Evolutionary conservation across 306 rosid genomes (phyloP).

Genomic region (Prunus fruticosa): DNA sequence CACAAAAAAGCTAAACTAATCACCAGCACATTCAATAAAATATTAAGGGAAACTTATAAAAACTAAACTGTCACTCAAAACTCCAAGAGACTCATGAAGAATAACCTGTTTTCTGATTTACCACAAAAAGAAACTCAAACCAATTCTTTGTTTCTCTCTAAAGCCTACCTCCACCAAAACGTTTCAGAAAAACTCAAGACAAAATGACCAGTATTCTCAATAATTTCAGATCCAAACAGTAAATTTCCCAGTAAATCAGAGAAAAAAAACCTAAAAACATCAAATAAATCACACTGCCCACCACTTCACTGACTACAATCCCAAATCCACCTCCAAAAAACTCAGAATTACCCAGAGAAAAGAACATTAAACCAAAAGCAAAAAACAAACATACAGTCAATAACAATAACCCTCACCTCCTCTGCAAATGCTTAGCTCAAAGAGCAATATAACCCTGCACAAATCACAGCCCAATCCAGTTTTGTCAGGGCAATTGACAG

Average conservation of each 20-base stretch:
- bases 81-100: background rate
- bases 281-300: background rate
- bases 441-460: constrained; percentile 48
- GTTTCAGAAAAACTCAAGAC: background rate
- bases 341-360: background rate
- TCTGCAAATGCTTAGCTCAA: constrained; percentile 53
- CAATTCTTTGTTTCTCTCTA: background rate
- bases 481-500: constrained; percentile 61
- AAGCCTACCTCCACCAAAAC: background rate
- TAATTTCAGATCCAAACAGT: constrained; percentile 13
- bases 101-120: background rate
- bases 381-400: background rate
- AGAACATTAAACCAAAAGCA: background rate
- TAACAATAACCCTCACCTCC: constrained; percentile 37
- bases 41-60: background rate
- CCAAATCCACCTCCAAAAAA: background rate
- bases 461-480: constrained; percentile 60
- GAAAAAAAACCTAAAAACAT: no score
- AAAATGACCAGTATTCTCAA: background rate
- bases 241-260: background rate
- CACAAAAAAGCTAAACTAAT: background rate
- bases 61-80: background rate
- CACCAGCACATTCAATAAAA: background rate
- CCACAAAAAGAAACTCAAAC: background rate
- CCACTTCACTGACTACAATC: background rate